Conservation (phyloP, 2,329 filamentous ascomycete species). For the Alternaria burnsii region DNA sequence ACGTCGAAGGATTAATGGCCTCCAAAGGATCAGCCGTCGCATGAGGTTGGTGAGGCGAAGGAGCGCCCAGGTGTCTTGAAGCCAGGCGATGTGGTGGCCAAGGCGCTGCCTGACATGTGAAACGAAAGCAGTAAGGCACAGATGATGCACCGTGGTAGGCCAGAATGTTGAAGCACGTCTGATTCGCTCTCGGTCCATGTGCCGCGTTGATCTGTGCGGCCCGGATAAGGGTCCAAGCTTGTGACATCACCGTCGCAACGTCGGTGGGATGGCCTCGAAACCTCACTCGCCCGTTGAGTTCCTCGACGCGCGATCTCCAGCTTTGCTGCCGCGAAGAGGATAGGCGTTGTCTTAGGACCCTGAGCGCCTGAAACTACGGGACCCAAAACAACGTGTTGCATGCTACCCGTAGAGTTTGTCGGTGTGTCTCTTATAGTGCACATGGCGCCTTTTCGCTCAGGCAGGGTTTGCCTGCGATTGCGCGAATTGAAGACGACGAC, state of each 20-base stretch:
- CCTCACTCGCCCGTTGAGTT: constrained; percentile 6
- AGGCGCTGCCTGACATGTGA: no score
- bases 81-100: no score
- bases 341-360: constrained; percentile 9
- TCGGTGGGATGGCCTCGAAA: neutral
- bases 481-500: constrained; percentile 9
- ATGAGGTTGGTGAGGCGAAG: no score
- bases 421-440: constrained; percentile 8
- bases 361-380: constrained; percentile 11
- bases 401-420: constrained; percentile 3
- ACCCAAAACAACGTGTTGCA: constrained; percentile 15
- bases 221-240: constrained; percentile 9
- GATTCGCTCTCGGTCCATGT: neutral
- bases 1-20: no score
- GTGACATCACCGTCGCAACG: constrained; percentile 13
- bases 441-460: constrained; percentile 6
- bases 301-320: constrained; percentile 13
- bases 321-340: constrained; percentile 5
- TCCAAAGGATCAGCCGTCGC: no score
- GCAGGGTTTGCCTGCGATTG: constrained; percentile 14
- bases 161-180: no score
- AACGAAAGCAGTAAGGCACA: no score
- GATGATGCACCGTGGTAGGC: no score
- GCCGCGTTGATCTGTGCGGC: constrained; percentile 2
- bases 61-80: no score